phyloP scores from a whole-genome alignment of 768 basidiomycete species.

The Grammothele lineata region DNA sequence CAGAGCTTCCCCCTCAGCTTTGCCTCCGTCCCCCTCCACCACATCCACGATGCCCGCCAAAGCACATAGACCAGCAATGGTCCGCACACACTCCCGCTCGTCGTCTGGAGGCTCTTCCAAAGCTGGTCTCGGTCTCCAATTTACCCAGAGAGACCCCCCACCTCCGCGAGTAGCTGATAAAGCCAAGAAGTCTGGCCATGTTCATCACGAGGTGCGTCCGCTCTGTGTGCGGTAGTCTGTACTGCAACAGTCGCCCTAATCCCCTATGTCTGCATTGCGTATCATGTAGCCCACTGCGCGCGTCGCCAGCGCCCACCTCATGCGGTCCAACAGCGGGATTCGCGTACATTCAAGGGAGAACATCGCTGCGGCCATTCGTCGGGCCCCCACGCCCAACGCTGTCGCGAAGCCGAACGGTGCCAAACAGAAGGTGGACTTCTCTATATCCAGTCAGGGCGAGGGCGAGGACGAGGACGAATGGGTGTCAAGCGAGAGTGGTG shows the following conservation, averaged over 20 bases:
- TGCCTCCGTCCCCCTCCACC: constrained; percentile 11
- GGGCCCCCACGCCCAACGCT: constrained; percentile 16
- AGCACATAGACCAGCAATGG: constrained; percentile 44
- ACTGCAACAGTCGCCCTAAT: constrained; percentile 5
- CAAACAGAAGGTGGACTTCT: constrained; percentile 57
- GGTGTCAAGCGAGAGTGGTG: constrained; percentile 77
- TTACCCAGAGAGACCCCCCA: constrained; percentile 60
- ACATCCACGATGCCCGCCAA: constrained; percentile 45
- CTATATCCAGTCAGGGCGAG: constrained; percentile 42
- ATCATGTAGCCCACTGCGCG: constrained; percentile 18
- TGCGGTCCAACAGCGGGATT: constrained; percentile 21
- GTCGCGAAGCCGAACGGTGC: constrained; percentile 15
- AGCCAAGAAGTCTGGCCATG: constrained; percentile 42
- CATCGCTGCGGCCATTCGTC: constrained; percentile 18
- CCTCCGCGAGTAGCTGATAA: constrained; percentile 45
- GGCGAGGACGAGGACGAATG: constrained; percentile 62
- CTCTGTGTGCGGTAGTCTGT: constrained; percentile 2
- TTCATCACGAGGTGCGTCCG: constrained; percentile 43
- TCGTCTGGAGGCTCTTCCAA: constrained; percentile 54
- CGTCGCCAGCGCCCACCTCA: constrained; percentile 17
- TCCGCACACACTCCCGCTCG: constrained; percentile 60
- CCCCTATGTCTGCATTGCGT: background rate
- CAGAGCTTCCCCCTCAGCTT: background rate
- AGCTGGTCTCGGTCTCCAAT: constrained; percentile 55
- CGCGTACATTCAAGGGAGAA: constrained; percentile 25